Percentiles rank a stretch among this genome's conserved stretches.
Conservation (phyloP, 257 asterid species). For the Nyctanthes arbortristis region DNA sequence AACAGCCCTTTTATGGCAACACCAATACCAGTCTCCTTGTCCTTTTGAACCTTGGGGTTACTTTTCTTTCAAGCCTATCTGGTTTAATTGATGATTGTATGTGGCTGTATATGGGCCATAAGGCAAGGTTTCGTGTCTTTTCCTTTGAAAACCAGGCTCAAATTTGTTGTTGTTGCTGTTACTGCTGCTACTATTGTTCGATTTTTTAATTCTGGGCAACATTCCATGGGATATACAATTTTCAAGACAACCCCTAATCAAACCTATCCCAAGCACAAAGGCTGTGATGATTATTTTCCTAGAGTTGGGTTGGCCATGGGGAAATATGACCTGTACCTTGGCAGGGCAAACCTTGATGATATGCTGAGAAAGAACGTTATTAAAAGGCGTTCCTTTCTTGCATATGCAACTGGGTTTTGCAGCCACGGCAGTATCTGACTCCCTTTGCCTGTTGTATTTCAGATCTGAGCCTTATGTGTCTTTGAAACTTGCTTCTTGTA, state of each 20-base stretch:
- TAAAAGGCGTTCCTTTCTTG: background rate
- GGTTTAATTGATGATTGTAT: too few relatives aligned
- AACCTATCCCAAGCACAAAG: too few relatives aligned
- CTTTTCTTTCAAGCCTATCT: too few relatives aligned
- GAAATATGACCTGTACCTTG: conserved; percentile 45
- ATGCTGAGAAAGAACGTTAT: background rate
- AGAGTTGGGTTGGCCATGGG: conserved; percentile 32
- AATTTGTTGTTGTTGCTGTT: background rate
- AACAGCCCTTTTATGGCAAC: too few relatives aligned
- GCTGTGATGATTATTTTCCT: conserved; percentile 35
- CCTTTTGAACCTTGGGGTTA: too few relatives aligned
- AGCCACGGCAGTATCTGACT: conserved; percentile 40
- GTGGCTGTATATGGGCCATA: too few relatives aligned
- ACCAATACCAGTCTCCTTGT: too few relatives aligned
- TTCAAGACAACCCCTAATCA: too few relatives aligned
- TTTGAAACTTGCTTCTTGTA: too few relatives aligned
- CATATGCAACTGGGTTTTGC: conserved; percentile 29
- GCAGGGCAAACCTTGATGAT: conserved; percentile 38
- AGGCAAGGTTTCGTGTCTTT: background rate
- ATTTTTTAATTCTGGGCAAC: too few relatives aligned
- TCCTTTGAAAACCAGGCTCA: background rate
- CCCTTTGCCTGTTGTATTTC: conserved; percentile 16
- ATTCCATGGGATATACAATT: too few relatives aligned
- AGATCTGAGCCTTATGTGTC: conserved; percentile 41
- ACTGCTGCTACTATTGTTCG: background rate